Evolutionary conservation across 1,284 basidiomycete species (phyloP).

Genomic region (Cryptococcus sp.): DNA sequence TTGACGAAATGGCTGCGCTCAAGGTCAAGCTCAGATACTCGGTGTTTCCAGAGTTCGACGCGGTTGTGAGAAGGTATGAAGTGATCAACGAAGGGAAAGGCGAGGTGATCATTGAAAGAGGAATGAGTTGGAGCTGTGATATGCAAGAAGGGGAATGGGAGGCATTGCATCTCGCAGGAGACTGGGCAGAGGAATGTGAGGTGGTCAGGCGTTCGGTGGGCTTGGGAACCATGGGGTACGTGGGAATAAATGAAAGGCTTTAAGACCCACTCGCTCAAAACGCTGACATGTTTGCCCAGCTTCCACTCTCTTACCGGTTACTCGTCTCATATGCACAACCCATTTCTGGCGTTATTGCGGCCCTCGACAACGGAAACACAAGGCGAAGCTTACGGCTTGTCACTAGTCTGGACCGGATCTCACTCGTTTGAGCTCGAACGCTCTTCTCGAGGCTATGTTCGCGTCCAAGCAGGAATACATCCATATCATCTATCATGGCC

Average conservation of each 20-base stretch:
- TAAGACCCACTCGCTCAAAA: not conserved
- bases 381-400: constrained; percentile 32
- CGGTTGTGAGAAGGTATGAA: constrained; percentile 19
- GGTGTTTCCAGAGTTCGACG: constrained; percentile 21
- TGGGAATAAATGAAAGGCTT: not conserved
- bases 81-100: constrained; percentile 22
- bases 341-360: constrained; percentile 31
- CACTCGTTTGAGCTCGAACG: constrained; percentile 28
- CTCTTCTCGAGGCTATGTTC: constrained; percentile 16
- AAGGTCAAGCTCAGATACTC: constrained; percentile 25
- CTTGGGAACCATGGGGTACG: constrained; percentile 36
- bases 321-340: constrained; percentile 39
- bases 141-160: constrained; percentile 27
- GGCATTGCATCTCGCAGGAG: constrained; percentile 28
- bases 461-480: constrained; percentile 33
- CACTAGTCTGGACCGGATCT: constrained; percentile 35
- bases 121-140: constrained; percentile 29
- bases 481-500: constrained; percentile 34
- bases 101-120: constrained; percentile 23
- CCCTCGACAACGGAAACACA: constrained; percentile 24
- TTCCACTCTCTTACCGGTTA: constrained; percentile 32
- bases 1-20: constrained; percentile 19
- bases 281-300: constrained; percentile 13
- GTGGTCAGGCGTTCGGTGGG: constrained; percentile 21
- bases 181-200: constrained; percentile 32